Conservation (phyloP, 2,329 filamentous ascomycete genomes). For the Xylaria sp. region DNA sequence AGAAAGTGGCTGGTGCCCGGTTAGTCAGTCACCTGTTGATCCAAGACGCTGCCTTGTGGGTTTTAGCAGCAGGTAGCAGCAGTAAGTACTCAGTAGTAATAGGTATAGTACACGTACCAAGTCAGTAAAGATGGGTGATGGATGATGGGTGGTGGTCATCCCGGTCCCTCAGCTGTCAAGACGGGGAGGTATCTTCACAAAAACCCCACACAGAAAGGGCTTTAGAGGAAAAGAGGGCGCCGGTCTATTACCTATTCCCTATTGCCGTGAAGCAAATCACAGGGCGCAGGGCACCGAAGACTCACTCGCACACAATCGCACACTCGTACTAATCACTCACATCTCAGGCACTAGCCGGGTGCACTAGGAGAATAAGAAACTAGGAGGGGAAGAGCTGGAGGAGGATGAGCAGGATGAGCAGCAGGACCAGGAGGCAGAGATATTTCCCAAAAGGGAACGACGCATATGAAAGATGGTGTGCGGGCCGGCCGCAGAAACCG, state of each 20-base stretch:
- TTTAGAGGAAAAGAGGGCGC: slow-evolving; percentile 30
- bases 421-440: not conserved
- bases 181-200: slow-evolving; percentile 32
- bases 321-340: not conserved
- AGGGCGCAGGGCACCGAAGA: slow-evolving; percentile 37
- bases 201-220: slow-evolving; percentile 26
- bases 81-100: not conserved
- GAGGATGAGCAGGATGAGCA: too few relatives aligned
- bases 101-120: not conserved
- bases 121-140: slow-evolving; percentile 25
- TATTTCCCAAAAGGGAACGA: slow-evolving; percentile 37
- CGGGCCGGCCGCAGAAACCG: slow-evolving; percentile 16
- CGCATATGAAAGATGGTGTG: slow-evolving; percentile 46
- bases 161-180: slow-evolving; percentile 40
- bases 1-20: slow-evolving; percentile 40
- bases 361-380: too few relatives aligned
- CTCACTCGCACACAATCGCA: slow-evolving; percentile 26
- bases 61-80: slow-evolving; percentile 31
- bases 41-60: slow-evolving; percentile 51
- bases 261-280: slow-evolving; percentile 40
- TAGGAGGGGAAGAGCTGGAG: slow-evolving; percentile 29
- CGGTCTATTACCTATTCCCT: slow-evolving; percentile 26
- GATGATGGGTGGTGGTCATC: slow-evolving; percentile 47
- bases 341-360: too few relatives aligned
- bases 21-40: slow-evolving; percentile 54